These are phyloP conservation scores for Trametes coccinea DNA, from an alignment of 768 basidiomycete species.

Conservation along the genomic window DNA sequence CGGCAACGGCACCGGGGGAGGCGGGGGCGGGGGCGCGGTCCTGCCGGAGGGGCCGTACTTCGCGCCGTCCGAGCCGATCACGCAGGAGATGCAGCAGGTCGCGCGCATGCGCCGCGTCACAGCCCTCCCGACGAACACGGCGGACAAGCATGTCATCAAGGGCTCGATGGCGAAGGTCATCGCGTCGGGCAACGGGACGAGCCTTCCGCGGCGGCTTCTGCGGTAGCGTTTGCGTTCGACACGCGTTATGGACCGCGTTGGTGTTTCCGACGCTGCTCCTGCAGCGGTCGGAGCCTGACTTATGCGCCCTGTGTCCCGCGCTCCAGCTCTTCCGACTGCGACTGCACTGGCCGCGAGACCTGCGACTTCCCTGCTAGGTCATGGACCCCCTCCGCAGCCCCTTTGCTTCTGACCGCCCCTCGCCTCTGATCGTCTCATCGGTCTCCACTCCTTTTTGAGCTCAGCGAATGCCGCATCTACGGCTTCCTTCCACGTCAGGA, in stretches of 20 bases:
- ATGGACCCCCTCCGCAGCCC: not conserved
- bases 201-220: conserved; percentile 14
- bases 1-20: not conserved
- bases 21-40: not conserved
- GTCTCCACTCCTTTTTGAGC: too few species aligned
- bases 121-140: conserved; percentile 35
- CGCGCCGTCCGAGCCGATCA: conserved; percentile 41
- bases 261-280: too few species aligned
- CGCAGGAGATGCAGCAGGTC: conserved; percentile 39
- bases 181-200: conserved; percentile 24
- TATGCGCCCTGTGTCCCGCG: too few species aligned
- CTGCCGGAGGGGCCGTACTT: conserved; percentile 6
- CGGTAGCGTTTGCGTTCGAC: not conserved
- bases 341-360: too few species aligned
- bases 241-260: not conserved
- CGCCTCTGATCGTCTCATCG: too few species aligned
- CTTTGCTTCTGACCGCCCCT: not conserved
- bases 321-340: too few species aligned
- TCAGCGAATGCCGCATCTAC: too few species aligned
- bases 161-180: conserved; percentile 57
- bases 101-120: conserved; percentile 43
- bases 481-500: too few species aligned
- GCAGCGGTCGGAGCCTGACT: too few species aligned
- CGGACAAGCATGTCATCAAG: conserved; percentile 54
- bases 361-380: too few species aligned